phyloP scores from a whole-genome alignment of 1,139 yeast genomes.

The Debaryomycetaceae sp. region DNA sequence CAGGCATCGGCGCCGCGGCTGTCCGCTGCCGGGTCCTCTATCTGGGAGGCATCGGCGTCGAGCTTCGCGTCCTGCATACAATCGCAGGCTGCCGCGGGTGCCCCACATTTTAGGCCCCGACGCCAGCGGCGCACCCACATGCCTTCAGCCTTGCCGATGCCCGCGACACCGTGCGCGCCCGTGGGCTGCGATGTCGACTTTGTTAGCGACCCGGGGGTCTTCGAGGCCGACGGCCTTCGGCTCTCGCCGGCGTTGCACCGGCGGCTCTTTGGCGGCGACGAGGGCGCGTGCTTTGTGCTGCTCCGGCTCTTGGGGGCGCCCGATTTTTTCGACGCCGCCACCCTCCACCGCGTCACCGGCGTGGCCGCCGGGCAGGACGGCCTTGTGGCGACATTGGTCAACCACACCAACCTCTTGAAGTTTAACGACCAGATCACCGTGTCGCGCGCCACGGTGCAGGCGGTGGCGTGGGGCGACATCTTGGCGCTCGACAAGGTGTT shows the following conservation, averaged over 20 bases:
- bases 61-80: too few species aligned
- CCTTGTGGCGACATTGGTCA: slow-evolving; percentile 28
- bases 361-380: slow-evolving; percentile 20
- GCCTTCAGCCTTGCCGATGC: slow-evolving; percentile 12
- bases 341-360: slow-evolving; percentile 32
- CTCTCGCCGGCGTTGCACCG: slow-evolving; percentile 32
- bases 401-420: slow-evolving; percentile 29
- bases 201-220: slow-evolving; percentile 26
- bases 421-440: slow-evolving; percentile 34
- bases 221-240: slow-evolving; percentile 26
- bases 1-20: too few species aligned
- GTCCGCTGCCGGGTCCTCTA: too few species aligned
- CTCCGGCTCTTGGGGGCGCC: slow-evolving; percentile 45
- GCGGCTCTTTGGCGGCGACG: slow-evolving; percentile 25
- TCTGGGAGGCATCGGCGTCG: too few species aligned
- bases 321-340: slow-evolving; percentile 31
- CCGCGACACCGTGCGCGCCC: too few species aligned
- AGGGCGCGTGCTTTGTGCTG: slow-evolving; percentile 19
- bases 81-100: too few species aligned
- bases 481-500: slow-evolving; percentile 30
- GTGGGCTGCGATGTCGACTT: too few species aligned
- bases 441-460: slow-evolving; percentile 27
- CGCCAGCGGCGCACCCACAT: too few species aligned
- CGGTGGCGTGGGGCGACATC: slow-evolving; percentile 22
- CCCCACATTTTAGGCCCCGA: too few species aligned